These are phyloP conservation scores for Nemania diffusa DNA, from an alignment of 2,329 filamentous ascomycete genomes.

Conservation along the genomic window DNA sequence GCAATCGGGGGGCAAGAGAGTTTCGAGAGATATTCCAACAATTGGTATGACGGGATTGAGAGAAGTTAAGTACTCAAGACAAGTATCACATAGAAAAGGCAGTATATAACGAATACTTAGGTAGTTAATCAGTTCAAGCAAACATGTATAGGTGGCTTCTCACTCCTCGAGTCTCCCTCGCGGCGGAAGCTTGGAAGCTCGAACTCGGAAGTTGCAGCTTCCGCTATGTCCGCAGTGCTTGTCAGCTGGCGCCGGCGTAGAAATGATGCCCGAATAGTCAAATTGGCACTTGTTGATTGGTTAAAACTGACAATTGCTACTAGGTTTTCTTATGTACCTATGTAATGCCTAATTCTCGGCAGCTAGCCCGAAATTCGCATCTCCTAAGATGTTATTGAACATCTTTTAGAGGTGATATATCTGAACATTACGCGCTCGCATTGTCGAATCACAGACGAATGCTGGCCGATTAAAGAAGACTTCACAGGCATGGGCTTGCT, in stretches of 20 bases:
- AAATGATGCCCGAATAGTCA: slow-evolving; percentile 28
- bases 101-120: slow-evolving; percentile 9
- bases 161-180: slow-evolving; percentile 19
- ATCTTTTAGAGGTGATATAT: too few species aligned
- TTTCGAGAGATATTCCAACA: neutral
- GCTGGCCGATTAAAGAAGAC: neutral
- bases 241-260: slow-evolving; percentile 23
- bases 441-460: too few species aligned
- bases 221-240: slow-evolving; percentile 27
- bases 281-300: slow-evolving; percentile 30
- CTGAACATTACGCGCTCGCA: too few species aligned
- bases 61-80: neutral
- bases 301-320: slow-evolving; percentile 3
- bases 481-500: neutral
- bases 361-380: slow-evolving; percentile 29
- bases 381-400: too few species aligned
- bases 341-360: too few species aligned
- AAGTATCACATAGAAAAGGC: neutral
- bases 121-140: slow-evolving; percentile 17
- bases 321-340: neutral
- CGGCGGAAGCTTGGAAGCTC: slow-evolving; percentile 27
- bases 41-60: neutral
- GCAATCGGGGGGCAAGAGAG: neutral
- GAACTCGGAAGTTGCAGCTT: slow-evolving; percentile 38
- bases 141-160: slow-evolving; percentile 36